Evolutionary conservation across 371 early-diverging fungal species (phyloP).

Genomic region (Syncephalastrum sp.): DNA sequence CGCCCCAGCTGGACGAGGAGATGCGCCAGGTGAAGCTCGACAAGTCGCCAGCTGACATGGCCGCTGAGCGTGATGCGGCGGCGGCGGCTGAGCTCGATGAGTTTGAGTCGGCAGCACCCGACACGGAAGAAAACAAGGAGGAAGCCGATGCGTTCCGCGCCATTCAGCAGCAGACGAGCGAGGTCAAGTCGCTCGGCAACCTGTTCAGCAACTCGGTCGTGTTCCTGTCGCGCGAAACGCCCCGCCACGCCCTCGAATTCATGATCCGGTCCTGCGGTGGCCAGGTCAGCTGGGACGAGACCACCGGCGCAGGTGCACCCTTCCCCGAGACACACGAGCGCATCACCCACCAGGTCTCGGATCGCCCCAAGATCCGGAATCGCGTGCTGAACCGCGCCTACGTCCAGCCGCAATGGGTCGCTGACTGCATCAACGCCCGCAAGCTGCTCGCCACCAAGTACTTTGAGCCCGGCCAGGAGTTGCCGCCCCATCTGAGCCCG

Average conservation of each 20-base stretch:
- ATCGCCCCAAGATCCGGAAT: constrained; percentile 76
- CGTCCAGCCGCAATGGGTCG: constrained; percentile 98
- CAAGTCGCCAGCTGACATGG: constrained; percentile 25
- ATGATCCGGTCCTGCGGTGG: constrained; percentile 89
- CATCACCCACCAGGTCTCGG: constrained; percentile 88
- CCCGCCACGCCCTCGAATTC: constrained; percentile 90
- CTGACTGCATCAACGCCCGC: constrained; percentile 89
- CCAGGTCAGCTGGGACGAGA: constrained; percentile 86
- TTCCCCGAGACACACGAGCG: constrained; percentile 73
- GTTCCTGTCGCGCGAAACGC: constrained; percentile 94
- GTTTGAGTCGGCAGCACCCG: constrained; percentile 40
- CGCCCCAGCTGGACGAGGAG: constrained; percentile 78
- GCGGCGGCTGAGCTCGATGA: constrained; percentile 39
- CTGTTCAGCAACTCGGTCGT: constrained; percentile 81
- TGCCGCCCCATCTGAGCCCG: constrained; percentile 95
- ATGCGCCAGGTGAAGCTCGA: constrained; percentile 76
- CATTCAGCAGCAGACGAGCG: constrained; percentile 57
- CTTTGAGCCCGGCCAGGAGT: constrained; percentile 80
- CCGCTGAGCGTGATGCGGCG: constrained; percentile 36
- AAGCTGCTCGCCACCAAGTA: constrained; percentile 65
- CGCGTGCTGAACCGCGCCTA: constrained; percentile 74
- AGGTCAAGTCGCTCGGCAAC: constrained; percentile 50
- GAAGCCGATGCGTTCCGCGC: constrained; percentile 51
- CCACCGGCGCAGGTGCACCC: constrained; percentile 80
- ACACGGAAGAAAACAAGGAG: constrained; percentile 37